Evolutionary conservation across 164 flowering plant species (phyloP).

Genomic region (Piper longum): DNA sequence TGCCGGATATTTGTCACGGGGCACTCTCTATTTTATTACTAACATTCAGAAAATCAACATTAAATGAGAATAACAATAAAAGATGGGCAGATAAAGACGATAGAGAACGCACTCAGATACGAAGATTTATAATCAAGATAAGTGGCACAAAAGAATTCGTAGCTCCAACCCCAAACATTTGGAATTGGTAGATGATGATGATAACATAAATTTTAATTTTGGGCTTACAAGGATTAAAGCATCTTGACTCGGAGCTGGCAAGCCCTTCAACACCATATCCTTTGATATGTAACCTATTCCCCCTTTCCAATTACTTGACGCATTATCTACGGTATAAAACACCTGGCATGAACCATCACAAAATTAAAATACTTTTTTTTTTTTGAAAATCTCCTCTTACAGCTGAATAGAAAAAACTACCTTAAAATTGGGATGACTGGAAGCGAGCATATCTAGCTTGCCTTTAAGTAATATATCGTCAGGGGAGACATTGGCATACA

Average conservation of each 20-base stretch:
- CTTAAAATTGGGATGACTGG: constrained; percentile 89
- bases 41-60: too few relatives aligned
- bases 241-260: constrained; percentile 76
- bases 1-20: too few relatives aligned
- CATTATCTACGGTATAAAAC: constrained; percentile 87
- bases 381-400: too few relatives aligned
- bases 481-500: constrained; percentile 88
- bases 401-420: constrained; percentile 16
- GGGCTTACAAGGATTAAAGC: constrained; percentile 74
- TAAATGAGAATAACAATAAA: too few relatives aligned
- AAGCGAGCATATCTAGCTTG: constrained; percentile 76
- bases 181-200: neutral
- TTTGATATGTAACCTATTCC: constrained; percentile 74
- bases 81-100: too few relatives aligned
- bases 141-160: too few relatives aligned
- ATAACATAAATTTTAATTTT: neutral
- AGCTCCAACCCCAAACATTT: too few relatives aligned
- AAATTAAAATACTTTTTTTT: neutral
- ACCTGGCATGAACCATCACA: constrained; percentile 24
- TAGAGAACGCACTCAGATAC: too few relatives aligned
- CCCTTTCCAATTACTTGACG: constrained; percentile 81
- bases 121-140: too few relatives aligned
- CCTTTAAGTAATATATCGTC: constrained; percentile 90
- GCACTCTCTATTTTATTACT: too few relatives aligned
- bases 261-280: constrained; percentile 77